Evolutionary conservation across 1,139 yeast species (phyloP).

Genomic region (Debaryomycetaceae sp.): DNA sequence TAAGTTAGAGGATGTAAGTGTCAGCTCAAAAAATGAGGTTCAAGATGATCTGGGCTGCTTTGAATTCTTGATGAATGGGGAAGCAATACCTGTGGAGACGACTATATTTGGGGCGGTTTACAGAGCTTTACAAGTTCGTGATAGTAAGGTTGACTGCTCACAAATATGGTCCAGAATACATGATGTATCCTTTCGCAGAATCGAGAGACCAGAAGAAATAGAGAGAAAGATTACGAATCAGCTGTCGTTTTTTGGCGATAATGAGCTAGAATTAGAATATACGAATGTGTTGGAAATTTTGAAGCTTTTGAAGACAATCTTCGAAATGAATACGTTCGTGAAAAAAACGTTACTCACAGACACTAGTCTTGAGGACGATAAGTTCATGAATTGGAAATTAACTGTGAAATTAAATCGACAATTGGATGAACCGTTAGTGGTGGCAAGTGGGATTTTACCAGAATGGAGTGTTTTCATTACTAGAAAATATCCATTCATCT

Average conservation of each 20-base stretch:
- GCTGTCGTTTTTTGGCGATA: slow-evolving; percentile 20
- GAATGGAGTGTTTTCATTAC: slow-evolving; percentile 79
- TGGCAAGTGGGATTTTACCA: slow-evolving; percentile 85
- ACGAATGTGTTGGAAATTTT: slow-evolving; percentile 47
- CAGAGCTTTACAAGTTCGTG: slow-evolving; percentile 43
- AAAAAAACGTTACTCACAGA: slow-evolving; percentile 14
- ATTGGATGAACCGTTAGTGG: slow-evolving; percentile 83
- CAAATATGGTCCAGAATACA: slow-evolving; percentile 58
- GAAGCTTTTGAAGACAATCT: slow-evolving; percentile 52
- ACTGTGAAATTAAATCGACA: slow-evolving; percentile 87
- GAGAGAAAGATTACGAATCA: slow-evolving; percentile 14
- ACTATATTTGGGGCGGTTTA: slow-evolving; percentile 81
- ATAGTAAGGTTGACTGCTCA: slow-evolving; percentile 45
- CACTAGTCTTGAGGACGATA: slow-evolving; percentile 31
- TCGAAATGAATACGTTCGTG: slow-evolving; percentile 44
- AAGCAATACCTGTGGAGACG: slow-evolving; percentile 61
- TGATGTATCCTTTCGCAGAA: slow-evolving; percentile 49
- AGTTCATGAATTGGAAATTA: slow-evolving; percentile 74
- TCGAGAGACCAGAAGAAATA: slow-evolving; percentile 11
- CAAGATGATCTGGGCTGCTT: slow-evolving; percentile 22
- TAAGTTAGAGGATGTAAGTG: slow-evolving; percentile 7
- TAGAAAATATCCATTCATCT: slow-evolving; percentile 71
- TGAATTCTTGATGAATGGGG: slow-evolving; percentile 63
- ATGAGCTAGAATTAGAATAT: slow-evolving; percentile 40
- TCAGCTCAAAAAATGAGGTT: slow-evolving; percentile 1